Base-by-base conservation (phyloP, 768 basidiomycete species). In the Cubamyces sp. region DNA sequence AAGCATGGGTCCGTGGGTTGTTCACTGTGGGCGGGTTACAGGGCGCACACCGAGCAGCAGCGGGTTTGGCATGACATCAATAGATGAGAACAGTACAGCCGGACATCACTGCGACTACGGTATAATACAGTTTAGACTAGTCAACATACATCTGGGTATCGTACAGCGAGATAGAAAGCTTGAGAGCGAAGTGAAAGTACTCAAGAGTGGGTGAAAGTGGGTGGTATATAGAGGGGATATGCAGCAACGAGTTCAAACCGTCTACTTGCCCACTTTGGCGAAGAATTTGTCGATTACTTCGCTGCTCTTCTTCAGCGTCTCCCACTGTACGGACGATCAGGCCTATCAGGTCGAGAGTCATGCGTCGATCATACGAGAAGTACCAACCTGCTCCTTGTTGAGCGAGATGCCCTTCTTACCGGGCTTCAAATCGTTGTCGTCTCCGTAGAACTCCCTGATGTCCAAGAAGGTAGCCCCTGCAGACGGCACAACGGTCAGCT, bases 361-460 rank as follows among this genome's bases (percentile, higher is more conserved):
- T 4, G n/a, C 19, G n/a, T 25, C 25, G 16, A 39, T 16, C 51
- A n/a, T 43, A 48, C 23, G 61, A 25, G 58, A 12, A 25, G 34
- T 30, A 41, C 49, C 48, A 64, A 88, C 88, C 80, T 91, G 90
- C 19, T 92, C 90, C 3, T 76, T 49, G 15, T 76, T 72, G 26
- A 94, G 77, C 0, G 87, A 82, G 54, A 93, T 89, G 9, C 91
- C 92, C 68, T 92, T 94, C 74, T 91, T 93, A 0, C 90, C 90
- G 0, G 92, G 91, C 64, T 88, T 91, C 65, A 83, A 80, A 5
- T 86, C 84, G 0, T 72, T 73, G 1, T 82, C 76, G 11, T 74
- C 68, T 9, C 67, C 78, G 56, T 89, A 94, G 67, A 81, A 93
- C 71, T 93, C 90, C 42, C 91, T 84, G 55, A 93, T 90, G 68